Evolutionary conservation across 2,329 filamentous ascomycete genomes (phyloP).

Genomic region (Colletotrichum orbiculare): DNA sequence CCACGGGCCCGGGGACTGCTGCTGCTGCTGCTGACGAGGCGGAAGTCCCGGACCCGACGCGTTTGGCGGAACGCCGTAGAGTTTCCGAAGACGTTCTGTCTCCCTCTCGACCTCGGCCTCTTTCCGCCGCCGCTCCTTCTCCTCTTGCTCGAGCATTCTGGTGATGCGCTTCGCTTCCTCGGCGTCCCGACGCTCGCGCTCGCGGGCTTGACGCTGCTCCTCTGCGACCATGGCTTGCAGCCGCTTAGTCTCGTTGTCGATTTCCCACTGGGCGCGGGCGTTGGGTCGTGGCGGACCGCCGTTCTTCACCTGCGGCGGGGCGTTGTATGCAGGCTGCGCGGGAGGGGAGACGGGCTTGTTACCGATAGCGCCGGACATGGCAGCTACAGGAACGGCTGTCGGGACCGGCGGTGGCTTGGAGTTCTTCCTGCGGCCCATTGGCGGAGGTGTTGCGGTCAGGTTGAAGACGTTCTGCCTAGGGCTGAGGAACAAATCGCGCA

Average conservation of each 20-base stretch:
- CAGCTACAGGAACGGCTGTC: conserved; percentile 39
- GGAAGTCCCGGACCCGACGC: conserved; percentile 50
- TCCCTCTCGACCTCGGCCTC: conserved; percentile 78
- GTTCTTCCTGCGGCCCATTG: conserved; percentile 52
- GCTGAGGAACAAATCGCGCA: conserved; percentile 73
- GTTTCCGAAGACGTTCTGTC: conserved; percentile 79
- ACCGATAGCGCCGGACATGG: conserved; percentile 56
- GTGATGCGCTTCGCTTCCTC: conserved; percentile 66
- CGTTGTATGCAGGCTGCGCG: conserved; percentile 41
- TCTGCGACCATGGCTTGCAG: conserved; percentile 66
- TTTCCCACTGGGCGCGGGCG: conserved; percentile 51
- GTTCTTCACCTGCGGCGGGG: conserved; percentile 42
- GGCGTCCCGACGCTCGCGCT: conserved; percentile 63
- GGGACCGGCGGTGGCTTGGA: conserved; percentile 50
- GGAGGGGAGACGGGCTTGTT: conserved; percentile 39
- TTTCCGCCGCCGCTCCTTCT: conserved; percentile 65
- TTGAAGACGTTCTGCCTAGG: conserved; percentile 84
- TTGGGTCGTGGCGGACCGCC: conserved; percentile 43
- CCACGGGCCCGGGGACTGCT: conserved; percentile 20
- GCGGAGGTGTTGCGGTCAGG: conserved; percentile 59
- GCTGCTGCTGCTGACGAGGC: conserved; percentile 37
- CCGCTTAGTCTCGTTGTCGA: conserved; percentile 83
- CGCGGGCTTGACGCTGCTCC: conserved; percentile 63
- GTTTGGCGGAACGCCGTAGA: conserved; percentile 68
- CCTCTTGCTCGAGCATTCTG: conserved; percentile 74